phyloP scores from a whole-genome alignment of 2,329 filamentous ascomycete species.

The Cercospora janseana region DNA sequence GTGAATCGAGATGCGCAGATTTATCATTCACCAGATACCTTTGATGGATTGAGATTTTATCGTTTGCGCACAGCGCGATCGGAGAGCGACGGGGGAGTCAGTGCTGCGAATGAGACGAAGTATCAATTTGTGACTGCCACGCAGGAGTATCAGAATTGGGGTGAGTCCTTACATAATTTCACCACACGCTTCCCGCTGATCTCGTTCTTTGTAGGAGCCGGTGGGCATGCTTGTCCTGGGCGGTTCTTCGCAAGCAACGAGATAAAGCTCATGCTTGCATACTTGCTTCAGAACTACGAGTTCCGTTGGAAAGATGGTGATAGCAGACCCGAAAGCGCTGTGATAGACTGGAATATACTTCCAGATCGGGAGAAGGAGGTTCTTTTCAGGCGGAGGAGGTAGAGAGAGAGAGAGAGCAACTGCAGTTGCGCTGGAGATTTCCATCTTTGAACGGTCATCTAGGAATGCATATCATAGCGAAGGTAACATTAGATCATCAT shows the following conservation, averaged over 20 bases:
- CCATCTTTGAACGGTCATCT: background rate
- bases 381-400: slow-evolving; percentile 12
- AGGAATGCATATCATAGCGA: background rate
- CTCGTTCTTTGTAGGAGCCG: too few relatives aligned
- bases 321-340: slow-evolving; percentile 9
- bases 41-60: slow-evolving; percentile 18
- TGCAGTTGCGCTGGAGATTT: background rate
- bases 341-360: slow-evolving; percentile 18
- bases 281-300: slow-evolving; percentile 35
- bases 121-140: slow-evolving; percentile 19
- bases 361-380: slow-evolving; percentile 17
- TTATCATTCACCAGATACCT: slow-evolving; percentile 8
- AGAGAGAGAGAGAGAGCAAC: too few relatives aligned
- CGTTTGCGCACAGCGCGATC: background rate
- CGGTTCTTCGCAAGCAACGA: slow-evolving; percentile 34
- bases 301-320: slow-evolving; percentile 24
- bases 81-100: background rate
- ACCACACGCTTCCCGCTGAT: too few relatives aligned
- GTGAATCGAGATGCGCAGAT: slow-evolving; percentile 15
- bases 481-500: background rate
- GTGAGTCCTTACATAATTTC: too few relatives aligned
- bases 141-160: slow-evolving; percentile 28
- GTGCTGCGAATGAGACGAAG: slow-evolving; percentile 7
- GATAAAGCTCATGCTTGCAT: slow-evolving; percentile 32
- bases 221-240: slow-evolving; percentile 34